Base-by-base conservation (phyloP, 768 basidiomycete genomes). In the Dendrothele bispora region DNA sequence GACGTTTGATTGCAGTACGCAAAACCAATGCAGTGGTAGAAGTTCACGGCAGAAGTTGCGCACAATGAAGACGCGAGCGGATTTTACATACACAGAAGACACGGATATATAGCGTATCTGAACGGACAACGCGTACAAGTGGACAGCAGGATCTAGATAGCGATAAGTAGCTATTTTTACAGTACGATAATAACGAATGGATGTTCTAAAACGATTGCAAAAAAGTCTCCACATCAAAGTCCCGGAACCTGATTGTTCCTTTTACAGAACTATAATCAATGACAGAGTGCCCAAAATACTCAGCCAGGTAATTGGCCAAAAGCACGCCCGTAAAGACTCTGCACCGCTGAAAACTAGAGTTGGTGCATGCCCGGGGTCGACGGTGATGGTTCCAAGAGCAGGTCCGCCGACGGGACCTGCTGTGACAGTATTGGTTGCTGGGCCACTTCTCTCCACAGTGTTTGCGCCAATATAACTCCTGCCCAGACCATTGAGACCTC, bases 401-500 rank as follows among this genome's bases (percentile, higher is more conserved):
- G 48, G 48, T 7, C 51, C 51, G 26, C 47, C 51, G 1, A 17
- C 39, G 37, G 28, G 26, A 25, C 42, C 36, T 10, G 36, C 27
- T 1, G 53, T 37, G 15, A 34, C 37, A 27, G 45, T 44, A 25
- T 49, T 39, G 4, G 52, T 50, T n/a, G 50, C 49, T 12, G 45
- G 50, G 18, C 53, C 53, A 20, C 46, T 51, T 22, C 41, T 38
- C 28, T 48, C 55, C 12, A 75, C 61, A 2, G 72, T 78, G 45
- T 66, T 64, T n/a, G 75, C 72, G 7, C 70, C 73, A 22, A 71
- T 61, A 48, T 79, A 79, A 5, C 74, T 55, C 52, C 77, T 59
- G 10, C 77, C 77, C 3, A 77, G 64, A 10, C 57, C 58, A 45
- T 74, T 79, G 20, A 77, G 66, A 36, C 70, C 61, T 10, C 77